Conservation (phyloP, 371 early-diverging fungal genomes). For the Capillidium heterosporum region DNA sequence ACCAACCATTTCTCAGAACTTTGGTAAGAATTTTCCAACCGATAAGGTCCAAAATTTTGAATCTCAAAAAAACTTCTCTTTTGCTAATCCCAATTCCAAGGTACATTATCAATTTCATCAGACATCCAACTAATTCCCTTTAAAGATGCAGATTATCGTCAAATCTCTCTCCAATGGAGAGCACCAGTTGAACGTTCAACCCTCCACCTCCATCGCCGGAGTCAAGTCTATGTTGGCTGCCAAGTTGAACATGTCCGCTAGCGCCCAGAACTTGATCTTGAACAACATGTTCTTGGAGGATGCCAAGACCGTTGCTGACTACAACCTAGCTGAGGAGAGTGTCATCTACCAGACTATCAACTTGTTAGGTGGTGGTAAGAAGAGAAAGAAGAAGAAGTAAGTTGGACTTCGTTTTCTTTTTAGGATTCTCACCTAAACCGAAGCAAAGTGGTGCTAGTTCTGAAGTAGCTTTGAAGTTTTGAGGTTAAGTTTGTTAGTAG, state of each 20-base stretch:
- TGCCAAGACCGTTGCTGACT: conserved; percentile 68
- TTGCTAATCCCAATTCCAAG: too few species aligned
- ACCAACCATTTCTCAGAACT: too few species aligned
- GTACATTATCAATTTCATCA: too few species aligned
- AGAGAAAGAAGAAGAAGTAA: conserved; percentile 91
- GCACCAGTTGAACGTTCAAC: neutral
- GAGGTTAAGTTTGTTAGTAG: neutral
- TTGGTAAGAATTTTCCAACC: too few species aligned
- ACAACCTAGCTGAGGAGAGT: conserved; percentile 73
- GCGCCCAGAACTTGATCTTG: conserved; percentile 79
- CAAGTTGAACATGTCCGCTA: neutral
- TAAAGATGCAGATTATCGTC: neutral
- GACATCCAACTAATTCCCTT: neutral
- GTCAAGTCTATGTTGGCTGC: neutral
- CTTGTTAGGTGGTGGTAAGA: conserved; percentile 90
- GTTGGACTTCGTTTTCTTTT: neutral
- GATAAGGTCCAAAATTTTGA: too few species aligned
- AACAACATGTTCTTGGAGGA: conserved; percentile 93
- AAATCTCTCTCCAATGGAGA: neutral
- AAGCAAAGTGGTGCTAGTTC: neutral
- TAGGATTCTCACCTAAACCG: conserved; percentile 5
- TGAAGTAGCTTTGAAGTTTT: neutral
- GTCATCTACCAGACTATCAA: conserved; percentile 73
- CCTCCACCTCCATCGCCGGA: neutral
- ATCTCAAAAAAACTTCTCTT: too few species aligned